These are phyloP conservation scores for Aciculosporium take DNA, from an alignment of 2,329 filamentous ascomycete species.

Conservation along the genomic window DNA sequence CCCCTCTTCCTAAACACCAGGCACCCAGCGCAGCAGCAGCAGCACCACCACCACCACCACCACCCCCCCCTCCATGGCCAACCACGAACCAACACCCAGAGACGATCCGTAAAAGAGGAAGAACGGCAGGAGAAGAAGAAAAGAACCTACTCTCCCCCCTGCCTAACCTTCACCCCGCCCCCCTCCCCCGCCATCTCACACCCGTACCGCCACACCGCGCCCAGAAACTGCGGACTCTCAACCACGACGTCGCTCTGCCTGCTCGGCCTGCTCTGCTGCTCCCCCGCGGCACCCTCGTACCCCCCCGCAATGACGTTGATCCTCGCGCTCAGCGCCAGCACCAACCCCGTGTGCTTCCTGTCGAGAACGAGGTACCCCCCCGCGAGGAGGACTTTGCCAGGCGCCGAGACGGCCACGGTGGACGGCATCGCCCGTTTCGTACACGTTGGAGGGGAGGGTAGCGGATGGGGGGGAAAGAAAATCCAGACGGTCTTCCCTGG, in stretches of 20 bases:
- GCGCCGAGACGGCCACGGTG: constrained; percentile 61
- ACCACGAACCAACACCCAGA: too few species aligned
- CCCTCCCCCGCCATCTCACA: constrained; percentile 55
- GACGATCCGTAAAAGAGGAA: neutral
- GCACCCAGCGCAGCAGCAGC: too few species aligned
- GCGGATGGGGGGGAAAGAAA: too few species aligned
- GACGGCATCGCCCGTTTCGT: too few species aligned
- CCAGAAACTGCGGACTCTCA: constrained; percentile 77
- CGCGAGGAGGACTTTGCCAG: constrained; percentile 88
- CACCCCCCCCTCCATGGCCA: too few species aligned
- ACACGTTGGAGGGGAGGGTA: too few species aligned
- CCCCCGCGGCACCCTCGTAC: constrained; percentile 46
- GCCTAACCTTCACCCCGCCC: constrained; percentile 70
- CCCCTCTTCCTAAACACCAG: too few species aligned
- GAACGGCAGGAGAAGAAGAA: neutral
- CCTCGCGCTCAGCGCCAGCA: constrained; percentile 52
- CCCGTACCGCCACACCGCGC: constrained; percentile 78
- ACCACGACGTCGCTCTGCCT: constrained; percentile 70
- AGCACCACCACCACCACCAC: too few species aligned
- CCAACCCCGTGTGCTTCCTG: constrained; percentile 63
- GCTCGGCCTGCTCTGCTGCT: too few species aligned
- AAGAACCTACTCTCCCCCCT: constrained; percentile 57
- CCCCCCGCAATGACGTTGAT: constrained; percentile 49
- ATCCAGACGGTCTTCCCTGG: neutral
- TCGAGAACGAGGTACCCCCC: constrained; percentile 94